A percentile compares a stretch with the other conserved stretches of the same genome.
Evolutionary conservation across 2,329 filamentous ascomycete species (phyloP).

Genomic region (Colletotrichum cereale): DNA sequence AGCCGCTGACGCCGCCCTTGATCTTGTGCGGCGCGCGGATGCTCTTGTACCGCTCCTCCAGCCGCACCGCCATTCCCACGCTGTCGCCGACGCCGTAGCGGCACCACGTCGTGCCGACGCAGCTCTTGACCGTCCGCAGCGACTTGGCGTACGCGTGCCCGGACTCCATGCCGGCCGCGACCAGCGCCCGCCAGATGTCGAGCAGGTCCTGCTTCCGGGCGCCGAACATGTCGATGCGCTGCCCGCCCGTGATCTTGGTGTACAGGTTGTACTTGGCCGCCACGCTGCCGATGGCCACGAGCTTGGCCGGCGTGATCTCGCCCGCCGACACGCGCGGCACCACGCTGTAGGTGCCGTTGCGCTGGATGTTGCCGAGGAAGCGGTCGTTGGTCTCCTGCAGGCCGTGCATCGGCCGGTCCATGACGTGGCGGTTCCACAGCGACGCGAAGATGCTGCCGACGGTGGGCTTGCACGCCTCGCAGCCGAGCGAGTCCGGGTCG

Average conservation of each 20-base stretch:
- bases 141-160: constrained; percentile 94
- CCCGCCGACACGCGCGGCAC: constrained; percentile 86
- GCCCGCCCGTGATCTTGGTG: constrained; percentile 92
- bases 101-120: constrained; percentile 93
- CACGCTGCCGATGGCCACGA: constrained; percentile 86
- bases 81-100: constrained; percentile 90
- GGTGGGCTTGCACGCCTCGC: constrained; percentile 87
- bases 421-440: constrained; percentile 85
- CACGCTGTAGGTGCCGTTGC: constrained; percentile 91
- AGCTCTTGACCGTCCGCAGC: constrained; percentile 89
- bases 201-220: constrained; percentile 88
- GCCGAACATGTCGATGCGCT: constrained; percentile 94
- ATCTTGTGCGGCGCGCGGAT: constrained; percentile 91
- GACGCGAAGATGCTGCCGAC: constrained; percentile 85
- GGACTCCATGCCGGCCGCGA: constrained; percentile 89
- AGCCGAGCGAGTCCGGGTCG: constrained; percentile 79
- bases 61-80: constrained; percentile 87
- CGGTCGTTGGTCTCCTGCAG: constrained; percentile 93
- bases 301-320: constrained; percentile 88
- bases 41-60: constrained; percentile 93
- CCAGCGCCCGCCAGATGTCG: constrained; percentile 83
- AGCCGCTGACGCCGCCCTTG: constrained; percentile 90
- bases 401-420: constrained; percentile 77
- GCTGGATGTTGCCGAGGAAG: constrained; percentile 89
- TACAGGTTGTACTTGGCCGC: constrained; percentile 88